phyloP scores from a whole-genome alignment of 495 filamentous ascomycete genomes.

The Ramalina peruviana region DNA sequence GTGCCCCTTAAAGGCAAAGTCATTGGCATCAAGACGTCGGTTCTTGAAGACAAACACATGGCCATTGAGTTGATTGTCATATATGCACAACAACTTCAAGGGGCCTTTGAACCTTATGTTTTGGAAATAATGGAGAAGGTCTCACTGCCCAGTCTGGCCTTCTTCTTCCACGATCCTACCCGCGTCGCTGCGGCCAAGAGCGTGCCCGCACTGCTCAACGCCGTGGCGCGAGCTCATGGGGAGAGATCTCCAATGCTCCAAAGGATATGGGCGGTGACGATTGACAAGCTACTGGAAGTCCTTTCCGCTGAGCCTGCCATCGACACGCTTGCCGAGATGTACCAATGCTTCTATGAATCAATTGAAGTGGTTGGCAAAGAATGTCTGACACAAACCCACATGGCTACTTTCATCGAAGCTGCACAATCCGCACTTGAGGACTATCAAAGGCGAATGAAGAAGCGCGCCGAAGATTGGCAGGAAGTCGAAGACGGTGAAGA shows the following conservation, averaged over 20 bases:
- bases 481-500: conserved; percentile 73
- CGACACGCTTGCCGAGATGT: conserved; percentile 96
- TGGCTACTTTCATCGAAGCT: conserved; percentile 74
- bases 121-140: conserved; percentile 92
- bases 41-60: conserved; percentile 96
- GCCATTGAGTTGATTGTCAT: conserved; percentile 95
- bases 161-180: conserved; percentile 99
- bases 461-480: conserved; percentile 62
- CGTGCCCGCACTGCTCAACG: conserved; percentile 85
- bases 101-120: conserved; percentile 82
- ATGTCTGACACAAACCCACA: conserved; percentile 60
- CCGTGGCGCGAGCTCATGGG: conserved; percentile 83
- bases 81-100: conserved; percentile 88
- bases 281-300: conserved; percentile 85
- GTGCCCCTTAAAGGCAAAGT: conserved; percentile 93
- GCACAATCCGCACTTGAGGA: conserved; percentile 76
- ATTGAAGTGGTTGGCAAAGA: conserved; percentile 84
- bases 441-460: conserved; percentile 72
- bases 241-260: conserved; percentile 55
- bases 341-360: conserved; percentile 98
- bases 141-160: conserved; percentile 81
- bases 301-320: conserved; percentile 90
- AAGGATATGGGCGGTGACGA: conserved; percentile 71
- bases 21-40: conserved; percentile 95
- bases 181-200: conserved; percentile 90